Percentiles rank a stretch among this genome's conserved stretches.
Conservation (phyloP, 2,329 filamentous ascomycete genomes). For the Colletotrichum tamarilloi region DNA sequence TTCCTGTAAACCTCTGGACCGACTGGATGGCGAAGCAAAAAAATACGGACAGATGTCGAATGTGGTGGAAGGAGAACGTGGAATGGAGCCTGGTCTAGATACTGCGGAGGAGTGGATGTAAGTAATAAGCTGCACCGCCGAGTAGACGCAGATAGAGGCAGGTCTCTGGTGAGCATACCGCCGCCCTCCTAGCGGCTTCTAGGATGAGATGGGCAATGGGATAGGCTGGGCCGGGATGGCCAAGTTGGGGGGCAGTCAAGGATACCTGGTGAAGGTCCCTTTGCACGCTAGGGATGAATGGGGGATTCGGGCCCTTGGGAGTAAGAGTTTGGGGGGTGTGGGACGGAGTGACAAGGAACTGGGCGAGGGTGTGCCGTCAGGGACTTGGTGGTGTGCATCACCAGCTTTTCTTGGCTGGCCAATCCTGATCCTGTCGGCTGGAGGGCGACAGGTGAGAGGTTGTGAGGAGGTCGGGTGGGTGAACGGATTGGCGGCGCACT, state of each 20-base stretch:
- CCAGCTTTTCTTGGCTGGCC: slow-evolving; percentile 28
- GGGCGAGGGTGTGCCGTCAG: slow-evolving; percentile 19
- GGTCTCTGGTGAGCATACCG: slow-evolving; percentile 29
- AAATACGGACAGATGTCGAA: slow-evolving; percentile 3
- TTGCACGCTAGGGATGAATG: slow-evolving; percentile 26
- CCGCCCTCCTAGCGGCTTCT: slow-evolving; percentile 21
- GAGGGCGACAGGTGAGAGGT: slow-evolving; percentile 10
- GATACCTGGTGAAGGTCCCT: slow-evolving; percentile 28
- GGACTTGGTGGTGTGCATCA: slow-evolving; percentile 32
- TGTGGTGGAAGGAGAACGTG: slow-evolving; percentile 10
- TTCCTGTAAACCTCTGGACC: not conserved
- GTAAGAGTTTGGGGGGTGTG: slow-evolving; percentile 13
- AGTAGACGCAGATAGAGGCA: slow-evolving; percentile 29
- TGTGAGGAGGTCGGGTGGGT: slow-evolving; percentile 14
- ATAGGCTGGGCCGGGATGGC: slow-evolving; percentile 27
- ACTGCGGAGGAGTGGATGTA: slow-evolving; percentile 30
- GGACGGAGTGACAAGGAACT: slow-evolving; percentile 11
- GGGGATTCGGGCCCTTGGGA: slow-evolving; percentile 25
- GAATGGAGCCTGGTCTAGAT: slow-evolving; percentile 12
- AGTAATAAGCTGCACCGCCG: slow-evolving; percentile 35
- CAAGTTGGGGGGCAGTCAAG: slow-evolving; percentile 32
- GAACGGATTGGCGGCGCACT: slow-evolving; percentile 16
- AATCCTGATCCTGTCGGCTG: slow-evolving; percentile 29
- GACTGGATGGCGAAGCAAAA: not conserved
- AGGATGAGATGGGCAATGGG: slow-evolving; percentile 10